Evolutionary conservation across 176 grass and related monocot species (phyloP), one percentile per base, ranked within the genome.

Genomic region (Tuctoria greenei): DNA sequence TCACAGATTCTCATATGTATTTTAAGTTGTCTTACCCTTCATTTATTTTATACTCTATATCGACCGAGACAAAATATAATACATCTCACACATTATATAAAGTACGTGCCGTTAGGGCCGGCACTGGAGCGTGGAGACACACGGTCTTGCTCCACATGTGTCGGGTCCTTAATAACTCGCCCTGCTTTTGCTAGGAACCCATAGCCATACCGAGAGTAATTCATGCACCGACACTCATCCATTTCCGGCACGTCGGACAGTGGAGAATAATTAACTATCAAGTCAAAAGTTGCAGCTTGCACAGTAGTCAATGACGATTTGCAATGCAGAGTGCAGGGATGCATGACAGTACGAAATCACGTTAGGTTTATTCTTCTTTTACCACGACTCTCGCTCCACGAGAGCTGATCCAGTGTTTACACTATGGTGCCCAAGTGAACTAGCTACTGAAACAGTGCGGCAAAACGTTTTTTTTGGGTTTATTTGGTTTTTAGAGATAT

Each of bases 91-190:
- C 31, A 31, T 31, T 31, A 31, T 31, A 31, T 31, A 31, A n/a
- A n/a, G 14, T 50, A 59, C 4, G 18, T 6, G 34, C 28, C 20
- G 47, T 41, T 46, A 34, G 71, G 60, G 58, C 59, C 66, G 73
- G 67, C 72, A 77, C 24, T 31, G 23, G 31, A 83, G 67, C 23
- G 39, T 50, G 67, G 75, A 50, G 41, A 21, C 50, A 41, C 46
- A 35, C 46, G 47, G 59, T 4, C 79, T 39, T 77, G 47, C 56
- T 74, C 39, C 54, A 31, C 26, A 18, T n/a, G 49, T 39, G 60
- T 64, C 31, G 58, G 73, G 36, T 51, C 34, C 34, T 61, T 57
- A 34, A 49, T 64, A 41, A 58, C 47, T 41, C 20, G 41, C 60
- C 8, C 6, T 16, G 9, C 21, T 66, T 73, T 75, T 81, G 64